Percentiles rank a stretch among this genome's conserved stretches.
phyloP scores from a whole-genome alignment of 2,329 filamentous ascomycete genomes.

The Elsinoe perseae region DNA sequence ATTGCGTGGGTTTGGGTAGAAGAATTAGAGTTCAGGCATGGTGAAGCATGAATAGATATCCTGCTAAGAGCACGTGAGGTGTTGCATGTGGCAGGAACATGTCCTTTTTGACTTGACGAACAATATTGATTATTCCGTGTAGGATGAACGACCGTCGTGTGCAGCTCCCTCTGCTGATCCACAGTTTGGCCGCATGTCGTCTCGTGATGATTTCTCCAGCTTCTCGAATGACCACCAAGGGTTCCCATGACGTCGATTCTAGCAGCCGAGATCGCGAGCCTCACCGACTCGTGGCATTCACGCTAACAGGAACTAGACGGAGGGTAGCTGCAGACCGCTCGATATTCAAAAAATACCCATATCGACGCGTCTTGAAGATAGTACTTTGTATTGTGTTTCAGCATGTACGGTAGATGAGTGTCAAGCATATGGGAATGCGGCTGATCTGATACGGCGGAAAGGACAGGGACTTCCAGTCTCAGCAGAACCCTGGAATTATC shows the following conservation, averaged over 20 bases:
- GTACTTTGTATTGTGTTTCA: constrained; percentile 8
- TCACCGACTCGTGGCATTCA: constrained; percentile 12
- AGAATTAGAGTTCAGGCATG: background rate
- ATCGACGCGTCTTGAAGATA: background rate
- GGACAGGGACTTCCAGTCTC: constrained; percentile 5
- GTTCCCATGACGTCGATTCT: background rate
- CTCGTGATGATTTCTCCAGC: constrained; percentile 4
- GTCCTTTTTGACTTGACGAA: background rate
- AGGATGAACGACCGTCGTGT: background rate
- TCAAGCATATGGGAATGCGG: background rate
- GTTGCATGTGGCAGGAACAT: background rate
- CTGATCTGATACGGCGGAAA: constrained; percentile 3
- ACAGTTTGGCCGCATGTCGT: background rate
- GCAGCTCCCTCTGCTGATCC: background rate
- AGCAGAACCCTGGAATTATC: constrained; percentile 8
- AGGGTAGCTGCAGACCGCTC: background rate
- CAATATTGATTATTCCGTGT: background rate
- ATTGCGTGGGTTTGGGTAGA: constrained; percentile 1
- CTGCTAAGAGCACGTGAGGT: background rate
- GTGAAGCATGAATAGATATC: background rate
- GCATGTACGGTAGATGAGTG: background rate
- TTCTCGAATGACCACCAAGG: background rate
- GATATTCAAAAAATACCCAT: background rate
- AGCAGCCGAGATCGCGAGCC: constrained; percentile 4
- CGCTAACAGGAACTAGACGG: background rate